A percentile compares a stretch with the other conserved stretches of the same genome.
Evolutionary conservation across 75 land plant species (phyloP).

Genomic region (Cunninghamia lanceolata): DNA sequence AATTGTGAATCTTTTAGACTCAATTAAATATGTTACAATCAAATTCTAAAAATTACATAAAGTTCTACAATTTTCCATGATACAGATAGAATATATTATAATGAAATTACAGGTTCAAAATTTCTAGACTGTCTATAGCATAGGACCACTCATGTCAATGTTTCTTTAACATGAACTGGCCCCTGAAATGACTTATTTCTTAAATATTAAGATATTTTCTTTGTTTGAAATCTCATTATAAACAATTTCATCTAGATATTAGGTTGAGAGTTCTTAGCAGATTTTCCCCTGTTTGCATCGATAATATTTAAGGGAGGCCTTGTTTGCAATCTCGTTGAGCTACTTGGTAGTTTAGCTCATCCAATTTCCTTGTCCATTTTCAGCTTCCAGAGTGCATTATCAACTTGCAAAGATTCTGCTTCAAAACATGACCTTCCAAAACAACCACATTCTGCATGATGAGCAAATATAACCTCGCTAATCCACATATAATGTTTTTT

Average conservation of each 20-base stretch:
- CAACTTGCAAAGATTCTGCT: not conserved
- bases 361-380: not conserved
- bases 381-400: not conserved
- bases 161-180: not conserved
- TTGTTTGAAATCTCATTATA: not conserved
- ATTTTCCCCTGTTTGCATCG: not conserved
- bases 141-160: not conserved
- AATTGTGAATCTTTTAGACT: not conserved
- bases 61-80: not conserved
- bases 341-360: not conserved
- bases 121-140: not conserved
- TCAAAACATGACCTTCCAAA: not conserved
- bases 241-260: not conserved
- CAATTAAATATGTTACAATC: not conserved
- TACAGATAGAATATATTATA: not conserved
- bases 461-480: not conserved
- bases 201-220: not conserved
- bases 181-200: not conserved
- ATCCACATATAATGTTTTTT: not conserved
- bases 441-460: not conserved
- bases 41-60: not conserved
- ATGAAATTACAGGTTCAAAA: not conserved
- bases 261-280: not conserved
- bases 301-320: not conserved
- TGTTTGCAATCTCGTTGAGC: not conserved